Base-by-base conservation (phyloP, 768 basidiomycete species). In the Leucogyrophana mollusca region DNA sequence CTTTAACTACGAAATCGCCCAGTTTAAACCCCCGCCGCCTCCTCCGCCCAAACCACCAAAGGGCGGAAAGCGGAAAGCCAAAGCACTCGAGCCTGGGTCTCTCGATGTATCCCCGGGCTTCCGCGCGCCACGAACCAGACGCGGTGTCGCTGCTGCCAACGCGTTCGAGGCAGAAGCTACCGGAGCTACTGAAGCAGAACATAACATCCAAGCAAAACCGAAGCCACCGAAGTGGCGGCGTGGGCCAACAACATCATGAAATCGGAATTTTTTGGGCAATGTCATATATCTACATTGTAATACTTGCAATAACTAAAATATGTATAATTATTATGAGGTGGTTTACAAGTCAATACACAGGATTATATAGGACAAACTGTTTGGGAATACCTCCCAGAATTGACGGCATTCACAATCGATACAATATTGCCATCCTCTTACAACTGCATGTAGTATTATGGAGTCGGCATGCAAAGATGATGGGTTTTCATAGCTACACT, bases 1-100 rank as follows among this genome's bases (percentile, higher is more conserved):
- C 9, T 81, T 93, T 59, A 68, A 69, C 50, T 87, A 79, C 49
- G 87, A 88, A 48, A 60, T 90, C 13, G 82, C 79, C 2, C 73
- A 70, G 40, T 61, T 74, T 17, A 88, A 83, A 52, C 82, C 79
- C 3, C 79, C 79, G 0, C 78, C 81, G 0, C 80, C 85, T 0
- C 76, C 80, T 0, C 78, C 80, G 1, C 59, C 60, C 17, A 69
- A 72, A 1, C 65, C 68, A 40, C 65, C 66, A 4, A 73, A 73
- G 27, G 71, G 67, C 44, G 46, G 66, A 25, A 76, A 72, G 53
- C 68, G 71, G 33, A 76, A 76, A 52, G 60, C 44, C 43, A 54
- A 57, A 54, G 51, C 34, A 39, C 34, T 32, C 21, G 57, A 61
- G 45, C 58, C 51, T 11, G 38, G 51, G n/a, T 14, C 37, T 2